These are phyloP conservation scores for Plasmopara viticola DNA, from an alignment of 352 stramenopile species.

Conservation along the genomic window DNA sequence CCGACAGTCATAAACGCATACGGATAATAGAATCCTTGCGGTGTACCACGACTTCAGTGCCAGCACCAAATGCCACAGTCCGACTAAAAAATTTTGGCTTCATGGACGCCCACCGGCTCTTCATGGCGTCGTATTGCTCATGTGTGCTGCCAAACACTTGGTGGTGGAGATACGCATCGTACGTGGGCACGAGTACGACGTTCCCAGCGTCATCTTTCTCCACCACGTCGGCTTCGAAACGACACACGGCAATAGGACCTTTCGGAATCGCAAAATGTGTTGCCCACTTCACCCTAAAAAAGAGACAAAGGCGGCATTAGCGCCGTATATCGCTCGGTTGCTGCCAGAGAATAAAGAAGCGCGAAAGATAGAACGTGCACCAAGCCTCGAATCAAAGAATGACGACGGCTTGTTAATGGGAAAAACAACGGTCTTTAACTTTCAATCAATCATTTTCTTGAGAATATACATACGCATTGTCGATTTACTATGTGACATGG, in stretches of 20 bases:
- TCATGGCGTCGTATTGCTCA: slow-evolving; percentile 47
- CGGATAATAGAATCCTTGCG: slow-evolving; percentile 71
- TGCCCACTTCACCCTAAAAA: slow-evolving; percentile 66
- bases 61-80: slow-evolving; percentile 71
- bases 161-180: slow-evolving; percentile 78
- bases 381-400: slow-evolving; percentile 16
- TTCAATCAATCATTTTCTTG: too few species aligned
- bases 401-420: neutral
- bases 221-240: slow-evolving; percentile 72
- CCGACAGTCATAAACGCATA: slow-evolving; percentile 77
- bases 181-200: slow-evolving; percentile 49
- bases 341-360: slow-evolving; percentile 9
- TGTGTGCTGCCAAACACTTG: slow-evolving; percentile 74
- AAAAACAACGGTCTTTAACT: too few species aligned
- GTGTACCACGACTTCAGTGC: slow-evolving; percentile 70
- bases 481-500: too few species aligned
- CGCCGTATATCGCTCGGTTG: slow-evolving; percentile 54
- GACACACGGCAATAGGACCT: slow-evolving; percentile 76
- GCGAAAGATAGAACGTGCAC: slow-evolving; percentile 2
- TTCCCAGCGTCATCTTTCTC: slow-evolving; percentile 42
- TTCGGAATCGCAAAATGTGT: slow-evolving; percentile 72
- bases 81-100: slow-evolving; percentile 65
- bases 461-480: too few species aligned
- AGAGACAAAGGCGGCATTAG: slow-evolving; percentile 57
- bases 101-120: slow-evolving; percentile 57